Conservation (phyloP, 352 stramenopile species). For the Pythium plurisporium region DNA sequence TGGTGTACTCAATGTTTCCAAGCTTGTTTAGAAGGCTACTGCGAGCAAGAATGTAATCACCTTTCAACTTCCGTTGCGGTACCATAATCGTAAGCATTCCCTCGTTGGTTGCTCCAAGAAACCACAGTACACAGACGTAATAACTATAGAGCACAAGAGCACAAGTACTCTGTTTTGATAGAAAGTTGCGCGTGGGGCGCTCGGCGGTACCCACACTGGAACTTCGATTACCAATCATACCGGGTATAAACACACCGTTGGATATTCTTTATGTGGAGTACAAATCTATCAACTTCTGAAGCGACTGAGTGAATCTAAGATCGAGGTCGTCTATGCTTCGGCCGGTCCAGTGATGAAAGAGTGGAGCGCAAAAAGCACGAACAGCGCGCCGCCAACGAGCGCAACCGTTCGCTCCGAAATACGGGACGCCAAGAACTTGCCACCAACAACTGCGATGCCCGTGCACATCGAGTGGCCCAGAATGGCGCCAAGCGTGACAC, state of each 20-base stretch:
- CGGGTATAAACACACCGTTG: no score
- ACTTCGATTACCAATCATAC: no score
- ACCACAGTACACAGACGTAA: no score
- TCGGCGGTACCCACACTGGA: no score
- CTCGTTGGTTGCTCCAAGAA: no score
- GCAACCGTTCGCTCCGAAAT: constrained; percentile 98
- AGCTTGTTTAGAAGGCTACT: background rate
- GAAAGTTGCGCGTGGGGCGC: no score
- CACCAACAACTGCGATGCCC: constrained; percentile 95
- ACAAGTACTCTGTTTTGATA: no score
- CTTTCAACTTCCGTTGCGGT: no score
- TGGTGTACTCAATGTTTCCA: constrained; percentile 65
- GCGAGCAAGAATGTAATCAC: no score
- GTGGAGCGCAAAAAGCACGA: constrained; percentile 96
- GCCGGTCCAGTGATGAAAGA: constrained; percentile 89
- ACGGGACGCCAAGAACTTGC: constrained; percentile 95
- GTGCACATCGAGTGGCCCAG: constrained; percentile 98
- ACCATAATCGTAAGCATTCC: no score
- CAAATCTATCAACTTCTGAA: background rate
- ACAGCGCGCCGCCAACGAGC: constrained; percentile 94
- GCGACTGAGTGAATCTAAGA: background rate
- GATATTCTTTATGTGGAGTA: background rate
- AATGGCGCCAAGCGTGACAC: constrained; percentile 94
- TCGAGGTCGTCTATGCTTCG: constrained; percentile 8
- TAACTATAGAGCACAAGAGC: no score